Evolutionary conservation across 129 eudicot species (phyloP), one percentile per base, ranked within the genome.

Genomic region (Sambucus nigra): DNA sequence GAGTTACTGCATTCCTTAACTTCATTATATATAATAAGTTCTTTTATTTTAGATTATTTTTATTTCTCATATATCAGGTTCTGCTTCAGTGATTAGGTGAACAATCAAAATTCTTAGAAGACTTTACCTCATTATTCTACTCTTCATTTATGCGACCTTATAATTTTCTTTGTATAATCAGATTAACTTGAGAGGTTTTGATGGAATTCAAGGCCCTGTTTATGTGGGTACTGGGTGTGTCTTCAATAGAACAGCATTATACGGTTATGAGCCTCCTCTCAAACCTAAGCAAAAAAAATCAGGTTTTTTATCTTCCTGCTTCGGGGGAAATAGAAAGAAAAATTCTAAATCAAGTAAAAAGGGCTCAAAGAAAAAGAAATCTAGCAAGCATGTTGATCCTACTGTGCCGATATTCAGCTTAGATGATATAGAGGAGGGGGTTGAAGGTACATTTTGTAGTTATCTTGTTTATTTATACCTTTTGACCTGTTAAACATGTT

Each of bases 201-300:
- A 92, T 75, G 99, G 99, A 1, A 86, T 92, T 53, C 99, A 92
- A 92, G 99, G 99, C 45, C 99, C 99, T 18, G 99, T 92, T 40
- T 92, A 92, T 68, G 99, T 92, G 76, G 99, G 99, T 24, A 92
- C 99, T 24, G 99, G 99, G 66, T 92, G 99, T 57, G 99, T 92
- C 35, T 92, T 92, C 59, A 92, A 92, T 66, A 80, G 99, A 83
- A 86, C 99, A 35, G 99, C 99, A n/a, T 73, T 92, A 49, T 92
- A 92, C 59, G 99, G 99, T 21, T 92, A 92, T 61, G 99, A 92
- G 65, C 99, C 99, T 55, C 99, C 99, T 15, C 67, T 64, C 66
- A 92, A 92, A 54, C 99, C 99, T 42, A 92, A 92, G 85, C 69
- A 73, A 15, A 86, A 92, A 82, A 86, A 92, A 62, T 58, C 76